A percentile compares a stretch with the other conserved stretches of the same genome.
phyloP scores from a whole-genome alignment of 805 yeast genomes.

The Pichia paraexigua region DNA sequence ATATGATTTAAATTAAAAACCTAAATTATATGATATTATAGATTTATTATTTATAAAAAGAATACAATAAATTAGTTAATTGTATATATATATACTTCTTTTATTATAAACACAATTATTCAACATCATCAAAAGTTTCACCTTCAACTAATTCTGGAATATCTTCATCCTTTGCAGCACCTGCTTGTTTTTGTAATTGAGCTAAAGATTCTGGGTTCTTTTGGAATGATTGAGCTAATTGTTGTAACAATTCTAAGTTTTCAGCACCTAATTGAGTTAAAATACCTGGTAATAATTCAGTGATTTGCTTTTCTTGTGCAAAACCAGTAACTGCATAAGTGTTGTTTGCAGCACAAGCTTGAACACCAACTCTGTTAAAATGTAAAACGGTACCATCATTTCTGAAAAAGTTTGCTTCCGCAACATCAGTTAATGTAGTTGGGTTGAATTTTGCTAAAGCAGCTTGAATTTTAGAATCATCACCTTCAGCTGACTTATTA shows the following conservation, averaged over 20 bases:
- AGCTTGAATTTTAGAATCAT: slow-evolving; percentile 85
- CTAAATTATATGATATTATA: background rate
- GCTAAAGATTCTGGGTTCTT: slow-evolving; percentile 33
- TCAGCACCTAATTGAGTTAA: slow-evolving; percentile 96
- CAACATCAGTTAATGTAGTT: slow-evolving; percentile 80
- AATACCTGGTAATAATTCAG: slow-evolving; percentile 89
- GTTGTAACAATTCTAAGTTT: slow-evolving; percentile 80
- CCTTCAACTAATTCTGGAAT: slow-evolving; percentile 81
- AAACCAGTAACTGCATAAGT: slow-evolving; percentile 92
- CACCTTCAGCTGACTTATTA: slow-evolving; percentile 60
- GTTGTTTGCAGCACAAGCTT: slow-evolving; percentile 84
- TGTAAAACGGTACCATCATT: slow-evolving; percentile 95
- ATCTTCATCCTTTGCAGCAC: slow-evolving; percentile 46
- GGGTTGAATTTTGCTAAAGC: slow-evolving; percentile 85
- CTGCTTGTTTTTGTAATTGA: slow-evolving; percentile 28
- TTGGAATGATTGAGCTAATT: slow-evolving; percentile 85
- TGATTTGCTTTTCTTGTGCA: slow-evolving; percentile 85
- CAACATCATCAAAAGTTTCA: slow-evolving; percentile 64
- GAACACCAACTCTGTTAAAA: slow-evolving; percentile 94
- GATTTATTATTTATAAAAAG: background rate
- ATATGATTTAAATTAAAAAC: background rate
- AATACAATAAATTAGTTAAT: background rate
- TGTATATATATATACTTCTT: background rate
- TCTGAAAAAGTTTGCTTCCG: slow-evolving; percentile 96
- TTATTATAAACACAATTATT: slow-evolving; percentile 7